Conservation (phyloP, 805 yeast species). For the Candida stauntonica region DNA sequence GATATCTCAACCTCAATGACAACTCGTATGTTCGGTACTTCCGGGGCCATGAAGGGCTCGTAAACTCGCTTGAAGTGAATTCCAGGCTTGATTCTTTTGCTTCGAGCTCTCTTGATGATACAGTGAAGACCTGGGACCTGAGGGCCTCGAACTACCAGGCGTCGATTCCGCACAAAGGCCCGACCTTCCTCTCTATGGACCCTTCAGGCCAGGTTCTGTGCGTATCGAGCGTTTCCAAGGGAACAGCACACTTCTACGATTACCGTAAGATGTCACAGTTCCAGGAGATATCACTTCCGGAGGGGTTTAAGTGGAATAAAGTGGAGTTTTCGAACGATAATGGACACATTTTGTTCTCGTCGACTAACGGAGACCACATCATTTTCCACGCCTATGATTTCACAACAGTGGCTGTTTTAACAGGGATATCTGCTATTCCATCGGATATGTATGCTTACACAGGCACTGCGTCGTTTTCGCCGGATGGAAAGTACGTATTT, state of each 20-base stretch:
- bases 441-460: constrained; percentile 43
- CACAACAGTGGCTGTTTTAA: constrained; percentile 38
- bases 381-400: constrained; percentile 72
- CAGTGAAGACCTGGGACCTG: constrained; percentile 86
- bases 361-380: constrained; percentile 53
- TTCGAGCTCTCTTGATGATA: constrained; percentile 68
- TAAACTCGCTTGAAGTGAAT: constrained; percentile 65
- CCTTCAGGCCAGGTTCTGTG: constrained; percentile 84
- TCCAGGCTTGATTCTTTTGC: constrained; percentile 64
- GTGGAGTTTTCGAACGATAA: constrained; percentile 80
- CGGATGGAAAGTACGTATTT: constrained; percentile 60
- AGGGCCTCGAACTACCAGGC: constrained; percentile 66
- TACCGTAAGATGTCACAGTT: constrained; percentile 37
- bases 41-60: constrained; percentile 79
- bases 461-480: constrained; percentile 56
- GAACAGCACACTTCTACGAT: constrained; percentile 57
- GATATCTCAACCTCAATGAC: constrained; percentile 72
- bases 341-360: constrained; percentile 53
- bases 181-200: constrained; percentile 65
- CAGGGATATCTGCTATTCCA: constrained; percentile 40
- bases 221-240: constrained; percentile 43
- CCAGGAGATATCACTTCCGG: constrained; percentile 41
- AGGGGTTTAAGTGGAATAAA: constrained; percentile 48
- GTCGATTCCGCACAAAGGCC: constrained; percentile 47
- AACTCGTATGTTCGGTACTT: constrained; percentile 82